Evolutionary conservation across 176 grass and related monocot species (phyloP).

Genomic region (Ampelocalamus luodianensis): DNA sequence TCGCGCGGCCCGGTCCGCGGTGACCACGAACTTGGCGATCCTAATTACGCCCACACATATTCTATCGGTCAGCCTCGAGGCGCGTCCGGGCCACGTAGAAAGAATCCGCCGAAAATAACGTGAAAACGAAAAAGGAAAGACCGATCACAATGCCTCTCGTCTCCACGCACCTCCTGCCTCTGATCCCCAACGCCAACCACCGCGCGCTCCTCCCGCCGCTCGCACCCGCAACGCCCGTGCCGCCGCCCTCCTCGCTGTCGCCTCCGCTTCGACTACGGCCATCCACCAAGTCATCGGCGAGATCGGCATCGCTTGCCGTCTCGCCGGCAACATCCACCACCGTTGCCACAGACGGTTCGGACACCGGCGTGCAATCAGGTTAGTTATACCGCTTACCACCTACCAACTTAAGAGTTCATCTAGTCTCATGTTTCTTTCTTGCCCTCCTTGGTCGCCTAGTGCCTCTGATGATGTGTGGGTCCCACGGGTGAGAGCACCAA

Average conservation of each 20-base stretch:
- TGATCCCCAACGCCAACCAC: neutral
- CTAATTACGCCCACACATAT: constrained; percentile 20
- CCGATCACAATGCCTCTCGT: constrained; percentile 21
- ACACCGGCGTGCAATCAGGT: constrained; percentile 36
- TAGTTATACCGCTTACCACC: too few species aligned
- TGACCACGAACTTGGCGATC: constrained; percentile 19
- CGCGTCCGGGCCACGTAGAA: constrained; percentile 17
- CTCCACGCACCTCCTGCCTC: constrained; percentile 23
- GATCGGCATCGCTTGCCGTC: constrained; percentile 3
- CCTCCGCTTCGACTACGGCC: neutral
- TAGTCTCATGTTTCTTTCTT: neutral
- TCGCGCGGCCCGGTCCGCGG: neutral
- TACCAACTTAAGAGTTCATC: neutral
- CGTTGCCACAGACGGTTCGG: neutral
- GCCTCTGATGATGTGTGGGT: too few species aligned
- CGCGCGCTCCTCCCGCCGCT: neutral
- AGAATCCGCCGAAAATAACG: neutral
- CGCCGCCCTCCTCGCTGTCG: neutral
- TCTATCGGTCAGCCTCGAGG: constrained; percentile 27
- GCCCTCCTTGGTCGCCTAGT: neutral
- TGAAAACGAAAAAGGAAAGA: neutral
- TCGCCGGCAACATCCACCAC: constrained; percentile 27
- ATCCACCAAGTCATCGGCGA: neutral
- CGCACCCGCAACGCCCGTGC: neutral
- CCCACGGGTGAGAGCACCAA: too few species aligned